These are phyloP conservation scores for Pleurotus sapidus DNA, from an alignment of 768 basidiomycete genomes.

Conservation along the genomic window DNA sequence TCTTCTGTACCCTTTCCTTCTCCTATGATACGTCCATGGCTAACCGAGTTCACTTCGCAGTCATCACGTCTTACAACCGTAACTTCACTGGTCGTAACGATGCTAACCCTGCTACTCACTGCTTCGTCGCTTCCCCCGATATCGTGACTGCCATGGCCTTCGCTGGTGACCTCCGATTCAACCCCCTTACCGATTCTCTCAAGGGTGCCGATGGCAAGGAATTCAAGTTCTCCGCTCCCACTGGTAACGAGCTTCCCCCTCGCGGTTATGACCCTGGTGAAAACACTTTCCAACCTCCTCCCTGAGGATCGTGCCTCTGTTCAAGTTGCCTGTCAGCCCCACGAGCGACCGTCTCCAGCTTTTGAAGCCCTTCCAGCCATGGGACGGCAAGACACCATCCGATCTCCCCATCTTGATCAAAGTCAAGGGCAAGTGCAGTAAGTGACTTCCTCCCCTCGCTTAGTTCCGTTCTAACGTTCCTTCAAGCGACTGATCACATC, in stretches of 20 bases:
- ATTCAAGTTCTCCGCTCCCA: conserved; percentile 95
- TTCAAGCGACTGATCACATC: conserved; percentile 84
- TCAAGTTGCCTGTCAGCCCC: conserved; percentile 82
- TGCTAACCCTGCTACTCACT: conserved; percentile 98
- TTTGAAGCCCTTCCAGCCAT: conserved; percentile 83
- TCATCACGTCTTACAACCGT: conserved; percentile 99
- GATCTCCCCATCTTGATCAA: conserved; percentile 96
- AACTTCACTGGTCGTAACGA: conserved; percentile 99
- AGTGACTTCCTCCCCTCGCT: conserved; percentile 26
- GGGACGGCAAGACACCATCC: conserved; percentile 90
- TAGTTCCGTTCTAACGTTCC: background rate
- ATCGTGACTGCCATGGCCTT: conserved; percentile 97
- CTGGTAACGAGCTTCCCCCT: conserved; percentile 91
- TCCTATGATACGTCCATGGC: too few relatives aligned
- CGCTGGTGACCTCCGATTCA: conserved; percentile 92
- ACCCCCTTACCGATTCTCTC: conserved; percentile 91
- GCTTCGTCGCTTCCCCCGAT: conserved; percentile 92
- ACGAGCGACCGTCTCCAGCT: conserved; percentile 89
- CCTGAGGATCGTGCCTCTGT: conserved; percentile 80
- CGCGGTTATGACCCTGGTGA: conserved; percentile 95
- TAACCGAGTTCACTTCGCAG: conserved; percentile 30
- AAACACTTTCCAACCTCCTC: conserved; percentile 96
- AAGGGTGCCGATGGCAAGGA: conserved; percentile 89
- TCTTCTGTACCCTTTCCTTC: too few relatives aligned
- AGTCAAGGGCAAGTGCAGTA: conserved; percentile 98